These are phyloP conservation scores for Diaporthe citri DNA, from an alignment of 2,329 filamentous ascomycete species.

Conservation along the genomic window DNA sequence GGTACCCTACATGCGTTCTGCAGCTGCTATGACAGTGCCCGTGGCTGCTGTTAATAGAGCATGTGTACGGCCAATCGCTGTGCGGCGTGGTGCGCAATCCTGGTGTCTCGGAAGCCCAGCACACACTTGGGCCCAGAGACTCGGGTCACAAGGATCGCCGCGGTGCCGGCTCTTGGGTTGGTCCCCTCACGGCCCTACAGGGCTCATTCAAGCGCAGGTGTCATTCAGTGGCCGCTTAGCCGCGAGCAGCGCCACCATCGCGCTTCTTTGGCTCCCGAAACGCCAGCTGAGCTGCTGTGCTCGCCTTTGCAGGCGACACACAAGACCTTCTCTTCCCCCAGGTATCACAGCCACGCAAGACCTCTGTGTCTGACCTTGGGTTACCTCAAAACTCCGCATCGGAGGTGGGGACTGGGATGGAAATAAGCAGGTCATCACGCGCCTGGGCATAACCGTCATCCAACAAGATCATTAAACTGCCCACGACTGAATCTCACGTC, in stretches of 20 bases:
- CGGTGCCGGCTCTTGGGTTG: conserved; percentile 32
- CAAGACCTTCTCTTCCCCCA: conserved; percentile 3
- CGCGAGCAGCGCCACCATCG: conserved; percentile 37
- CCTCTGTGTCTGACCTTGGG: conserved; percentile 14
- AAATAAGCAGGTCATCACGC: conserved; percentile 30
- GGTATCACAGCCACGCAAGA: conserved; percentile 35
- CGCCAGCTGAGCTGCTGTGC: conserved; percentile 16
- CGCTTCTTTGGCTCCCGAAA: conserved; percentile 35
- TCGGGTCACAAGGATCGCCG: conserved; percentile 26
- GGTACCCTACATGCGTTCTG: not conserved
- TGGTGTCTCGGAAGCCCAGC: conserved; percentile 7
- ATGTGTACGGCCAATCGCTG: conserved; percentile 10
- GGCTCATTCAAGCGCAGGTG: conserved; percentile 30
- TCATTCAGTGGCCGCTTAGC: conserved; percentile 35
- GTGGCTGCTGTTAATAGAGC: conserved; percentile 24
- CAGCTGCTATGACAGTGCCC: not conserved
- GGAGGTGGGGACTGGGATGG: conserved; percentile 3
- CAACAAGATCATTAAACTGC: conserved; percentile 27
- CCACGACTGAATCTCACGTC: conserved; percentile 37
- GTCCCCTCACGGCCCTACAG: conserved; percentile 27
- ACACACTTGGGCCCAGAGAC: conserved; percentile 26
- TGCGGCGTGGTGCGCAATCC: not conserved
- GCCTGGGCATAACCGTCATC: conserved; percentile 31
- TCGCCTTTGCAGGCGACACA: not conserved
- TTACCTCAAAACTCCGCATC: conserved; percentile 33